Percentiles rank a stretch among this genome's conserved stretches.
Evolutionary conservation across 179 eudicot genomes (phyloP).

Genomic region (Beta lomatogona): DNA sequence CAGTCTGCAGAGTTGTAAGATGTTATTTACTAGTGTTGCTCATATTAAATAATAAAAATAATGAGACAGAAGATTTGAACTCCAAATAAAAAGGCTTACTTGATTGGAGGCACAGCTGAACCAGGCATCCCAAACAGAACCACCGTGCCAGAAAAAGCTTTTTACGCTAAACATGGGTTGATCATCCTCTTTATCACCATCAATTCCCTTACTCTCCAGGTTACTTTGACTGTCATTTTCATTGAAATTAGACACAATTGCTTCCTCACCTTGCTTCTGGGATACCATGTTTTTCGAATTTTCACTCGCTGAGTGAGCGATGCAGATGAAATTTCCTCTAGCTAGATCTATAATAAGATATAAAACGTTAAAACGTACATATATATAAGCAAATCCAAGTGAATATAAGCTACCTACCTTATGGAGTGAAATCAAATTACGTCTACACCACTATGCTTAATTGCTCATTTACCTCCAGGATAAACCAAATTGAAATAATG

Average conservation of each 20-base stretch:
- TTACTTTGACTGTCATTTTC: constrained; percentile 25
- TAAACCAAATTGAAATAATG: neutral
- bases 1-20: neutral
- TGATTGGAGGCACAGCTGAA: constrained; percentile 53
- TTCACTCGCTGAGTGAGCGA: no score
- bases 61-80: no score
- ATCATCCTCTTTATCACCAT: constrained; percentile 15
- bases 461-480: neutral
- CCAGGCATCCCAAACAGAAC: constrained; percentile 57
- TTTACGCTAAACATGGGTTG: constrained; percentile 27
- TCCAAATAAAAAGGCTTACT: constrained; percentile 17
- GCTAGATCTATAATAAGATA: no score
- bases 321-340: no score
- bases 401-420: no score
- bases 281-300: constrained; percentile 11
- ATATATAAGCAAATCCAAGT: no score
- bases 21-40: neutral
- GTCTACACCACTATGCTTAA: no score
- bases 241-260: constrained; percentile 55
- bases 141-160: constrained; percentile 49
- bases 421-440: no score
- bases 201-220: constrained; percentile 17
- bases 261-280: constrained; percentile 70
- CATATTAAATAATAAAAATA: no score
- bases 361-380: no score